These are phyloP conservation scores for Geotrichum histeridarum DNA, from an alignment of 1,139 yeast species.

Conservation along the genomic window DNA sequence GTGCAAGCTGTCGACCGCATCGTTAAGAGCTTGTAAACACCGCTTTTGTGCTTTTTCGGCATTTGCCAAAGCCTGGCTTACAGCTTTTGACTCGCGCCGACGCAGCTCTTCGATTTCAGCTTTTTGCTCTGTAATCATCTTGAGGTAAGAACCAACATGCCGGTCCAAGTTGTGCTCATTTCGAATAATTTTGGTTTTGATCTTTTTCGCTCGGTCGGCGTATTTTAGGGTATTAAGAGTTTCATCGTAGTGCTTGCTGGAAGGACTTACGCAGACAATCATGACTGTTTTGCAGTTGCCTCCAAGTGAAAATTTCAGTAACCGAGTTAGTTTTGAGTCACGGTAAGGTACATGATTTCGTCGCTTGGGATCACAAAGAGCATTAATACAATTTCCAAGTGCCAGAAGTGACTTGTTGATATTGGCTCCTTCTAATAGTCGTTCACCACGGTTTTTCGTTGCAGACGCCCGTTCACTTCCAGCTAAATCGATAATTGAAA, in stretches of 20 bases:
- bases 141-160: conserved; percentile 82
- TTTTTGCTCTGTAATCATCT: conserved; percentile 79
- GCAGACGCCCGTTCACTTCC: conserved; percentile 94
- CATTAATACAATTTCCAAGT: conserved; percentile 89
- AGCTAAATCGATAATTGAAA: conserved; percentile 84
- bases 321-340: conserved; percentile 80
- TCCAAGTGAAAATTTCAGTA: conserved; percentile 84
- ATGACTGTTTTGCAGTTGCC: conserved; percentile 92
- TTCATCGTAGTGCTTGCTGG: conserved; percentile 82
- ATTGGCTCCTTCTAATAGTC: conserved; percentile 86
- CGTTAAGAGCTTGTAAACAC: conserved; percentile 23
- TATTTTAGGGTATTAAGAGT: conserved; percentile 84
- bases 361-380: conserved; percentile 68
- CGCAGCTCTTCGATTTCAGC: conserved; percentile 70
- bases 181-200: conserved; percentile 71
- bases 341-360: conserved; percentile 81
- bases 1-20: conserved; percentile 26
- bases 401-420: conserved; percentile 84
- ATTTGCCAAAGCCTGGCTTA: conserved; percentile 34
- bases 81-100: conserved; percentile 46
- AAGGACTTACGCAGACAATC: conserved; percentile 92
- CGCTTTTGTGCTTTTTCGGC: conserved; percentile 21
- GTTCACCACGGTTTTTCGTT: conserved; percentile 72
- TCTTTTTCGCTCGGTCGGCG: conserved; percentile 86
- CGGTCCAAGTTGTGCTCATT: conserved; percentile 74